Conservation (phyloP, 495 filamentous ascomycete species). For the Aspergillus avenaceus region DNA sequence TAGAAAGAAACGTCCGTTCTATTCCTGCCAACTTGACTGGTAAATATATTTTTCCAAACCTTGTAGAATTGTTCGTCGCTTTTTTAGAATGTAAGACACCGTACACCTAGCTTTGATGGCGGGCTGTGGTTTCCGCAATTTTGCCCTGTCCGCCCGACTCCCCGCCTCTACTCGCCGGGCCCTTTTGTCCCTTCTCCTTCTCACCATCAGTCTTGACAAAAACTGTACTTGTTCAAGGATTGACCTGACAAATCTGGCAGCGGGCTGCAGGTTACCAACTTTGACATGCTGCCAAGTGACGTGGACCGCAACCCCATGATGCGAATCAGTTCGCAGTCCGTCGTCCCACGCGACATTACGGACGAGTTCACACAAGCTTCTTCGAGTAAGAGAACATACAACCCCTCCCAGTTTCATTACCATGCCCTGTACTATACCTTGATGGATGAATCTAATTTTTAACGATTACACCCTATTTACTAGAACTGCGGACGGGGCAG, state of each 20-base stretch:
- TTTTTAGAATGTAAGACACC: neutral
- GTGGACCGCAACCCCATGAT: conserved; percentile 29
- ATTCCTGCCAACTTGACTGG: neutral
- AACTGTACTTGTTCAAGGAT: conserved; percentile 3
- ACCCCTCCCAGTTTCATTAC: neutral
- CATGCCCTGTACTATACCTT: neutral
- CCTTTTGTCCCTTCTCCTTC: conserved; percentile 16
- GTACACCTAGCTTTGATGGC: too few relatives aligned
- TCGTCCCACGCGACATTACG: conserved; percentile 71
- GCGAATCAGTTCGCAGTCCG: conserved; percentile 38
- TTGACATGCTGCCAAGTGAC: conserved; percentile 38
- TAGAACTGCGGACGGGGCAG: conserved; percentile 73
- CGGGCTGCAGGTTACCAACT: conserved; percentile 25
- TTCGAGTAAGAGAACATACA: conserved; percentile 47
- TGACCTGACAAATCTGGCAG: conserved; percentile 20
- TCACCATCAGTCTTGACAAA: conserved; percentile 1
- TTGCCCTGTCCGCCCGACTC: conserved; percentile 23
- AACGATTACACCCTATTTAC: conserved; percentile 9
- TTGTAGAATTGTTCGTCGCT: neutral
- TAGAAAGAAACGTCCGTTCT: conserved; percentile 28
- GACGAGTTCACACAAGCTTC: conserved; percentile 67
- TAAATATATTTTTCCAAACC: neutral
- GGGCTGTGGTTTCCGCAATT: conserved; percentile 15
- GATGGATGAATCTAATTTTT: neutral
- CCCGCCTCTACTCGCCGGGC: conserved; percentile 16